A percentile compares a stretch with the other conserved stretches of the same genome.
Conservation (phyloP, 2,329 filamentous ascomycete species). For the Microdochium paspali region DNA sequence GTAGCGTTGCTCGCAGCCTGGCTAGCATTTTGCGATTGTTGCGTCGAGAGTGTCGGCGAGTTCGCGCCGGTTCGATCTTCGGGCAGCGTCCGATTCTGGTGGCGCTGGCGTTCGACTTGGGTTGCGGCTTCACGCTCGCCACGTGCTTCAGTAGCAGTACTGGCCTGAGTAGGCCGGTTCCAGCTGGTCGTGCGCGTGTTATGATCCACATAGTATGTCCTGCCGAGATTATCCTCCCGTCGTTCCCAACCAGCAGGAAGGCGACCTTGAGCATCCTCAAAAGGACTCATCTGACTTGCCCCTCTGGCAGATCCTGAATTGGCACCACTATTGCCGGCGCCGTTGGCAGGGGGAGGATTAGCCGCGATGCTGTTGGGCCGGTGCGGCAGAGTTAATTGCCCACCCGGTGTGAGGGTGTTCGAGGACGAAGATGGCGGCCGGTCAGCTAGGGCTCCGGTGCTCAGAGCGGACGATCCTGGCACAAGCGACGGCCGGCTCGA, state of each 20-base stretch:
- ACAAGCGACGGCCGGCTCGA: slow-evolving; percentile 36
- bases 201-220: slow-evolving; percentile 97
- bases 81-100: slow-evolving; percentile 91
- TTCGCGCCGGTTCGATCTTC: slow-evolving; percentile 92
- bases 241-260: slow-evolving; percentile 93
- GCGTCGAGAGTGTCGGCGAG: slow-evolving; percentile 67
- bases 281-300: slow-evolving; percentile 67
- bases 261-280: slow-evolving; percentile 91
- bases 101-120: slow-evolving; percentile 82
- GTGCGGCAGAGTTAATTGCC: slow-evolving; percentile 29
- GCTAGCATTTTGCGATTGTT: slow-evolving; percentile 26
- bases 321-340: slow-evolving; percentile 23
- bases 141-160: slow-evolving; percentile 67
- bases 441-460: slow-evolving; percentile 33
- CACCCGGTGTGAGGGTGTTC: slow-evolving; percentile 32
- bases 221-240: slow-evolving; percentile 85
- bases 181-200: slow-evolving; percentile 95
- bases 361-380: slow-evolving; percentile 37
- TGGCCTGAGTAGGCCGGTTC: slow-evolving; percentile 76
- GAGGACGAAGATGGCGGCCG: slow-evolving; percentile 45
- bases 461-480: slow-evolving; percentile 33
- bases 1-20: slow-evolving; percentile 45
- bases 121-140: slow-evolving; percentile 82
- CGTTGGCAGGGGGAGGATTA: slow-evolving; percentile 21
- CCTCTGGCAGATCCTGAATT: slow-evolving; percentile 30